Evolutionary conservation across 2,329 filamentous ascomycete species (phyloP).

Genomic region (Arthrinium puccinioides): DNA sequence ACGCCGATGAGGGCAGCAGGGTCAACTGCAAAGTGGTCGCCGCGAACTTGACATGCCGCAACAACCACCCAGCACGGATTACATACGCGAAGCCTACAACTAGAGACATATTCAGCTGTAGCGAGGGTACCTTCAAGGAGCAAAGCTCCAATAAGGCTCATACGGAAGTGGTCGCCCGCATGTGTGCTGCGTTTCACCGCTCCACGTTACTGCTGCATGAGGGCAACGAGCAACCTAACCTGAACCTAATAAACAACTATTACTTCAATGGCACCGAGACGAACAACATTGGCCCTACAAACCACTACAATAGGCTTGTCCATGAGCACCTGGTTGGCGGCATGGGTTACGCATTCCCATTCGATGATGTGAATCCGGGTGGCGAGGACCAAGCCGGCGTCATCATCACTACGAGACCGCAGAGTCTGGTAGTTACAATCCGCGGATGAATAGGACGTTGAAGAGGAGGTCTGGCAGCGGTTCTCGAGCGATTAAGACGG

Average conservation of each 20-base stretch:
- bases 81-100: constrained; percentile 18
- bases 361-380: constrained; percentile 58
- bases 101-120: constrained; percentile 44
- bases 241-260: constrained; percentile 6
- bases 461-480: no score
- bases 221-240: constrained; percentile 34
- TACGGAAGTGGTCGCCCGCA: constrained; percentile 31
- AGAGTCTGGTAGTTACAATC: background rate
- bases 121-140: constrained; percentile 37
- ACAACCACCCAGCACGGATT: background rate
- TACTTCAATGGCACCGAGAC: constrained; percentile 30
- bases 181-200: constrained; percentile 42
- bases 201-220: constrained; percentile 36
- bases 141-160: constrained; percentile 30
- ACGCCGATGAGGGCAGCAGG: constrained; percentile 33
- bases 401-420: background rate
- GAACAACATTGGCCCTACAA: constrained; percentile 24
- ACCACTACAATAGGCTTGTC: constrained; percentile 53
- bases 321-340: constrained; percentile 53
- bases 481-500: no score
- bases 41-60: background rate
- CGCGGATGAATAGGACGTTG: background rate
- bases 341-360: constrained; percentile 58
- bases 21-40: constrained; percentile 14
- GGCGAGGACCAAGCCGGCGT: constrained; percentile 1